These are phyloP conservation scores for Thymus mandschuricus DNA, from an alignment of 257 asterid species.

Conservation along the genomic window DNA sequence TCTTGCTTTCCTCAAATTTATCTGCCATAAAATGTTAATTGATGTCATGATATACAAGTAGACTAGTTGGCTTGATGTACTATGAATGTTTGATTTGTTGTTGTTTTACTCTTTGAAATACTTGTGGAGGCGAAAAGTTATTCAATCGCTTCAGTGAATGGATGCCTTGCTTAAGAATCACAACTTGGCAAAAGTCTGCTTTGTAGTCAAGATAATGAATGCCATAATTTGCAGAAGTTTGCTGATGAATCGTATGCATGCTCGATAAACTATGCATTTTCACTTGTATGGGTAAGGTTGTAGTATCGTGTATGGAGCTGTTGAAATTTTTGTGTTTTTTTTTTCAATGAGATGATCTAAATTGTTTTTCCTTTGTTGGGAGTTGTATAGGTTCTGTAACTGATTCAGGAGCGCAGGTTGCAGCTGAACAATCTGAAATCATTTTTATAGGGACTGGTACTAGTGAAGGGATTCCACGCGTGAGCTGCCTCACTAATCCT, in stretches of 20 bases:
- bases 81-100: neutral
- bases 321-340: neutral
- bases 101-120: neutral
- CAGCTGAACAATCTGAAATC: constrained; percentile 65
- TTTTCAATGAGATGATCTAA: neutral
- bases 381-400: constrained; percentile 47
- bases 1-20: neutral
- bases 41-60: neutral
- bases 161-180: neutral
- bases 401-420: constrained; percentile 41
- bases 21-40: neutral
- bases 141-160: too few relatives aligned
- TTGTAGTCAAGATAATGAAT: neutral
- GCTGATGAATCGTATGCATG: neutral
- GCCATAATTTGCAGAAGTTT: neutral
- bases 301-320: neutral
- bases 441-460: constrained; percentile 92
- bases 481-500: constrained; percentile 96
- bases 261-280: neutral
- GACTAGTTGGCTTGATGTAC: neutral
- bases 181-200: neutral
- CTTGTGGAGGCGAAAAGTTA: neutral
- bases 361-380: constrained; percentile 14
- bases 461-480: constrained; percentile 98
- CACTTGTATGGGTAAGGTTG: neutral